Conservation (phyloP, 805 yeast species). For the Wickerhamiella azymoides region DNA sequence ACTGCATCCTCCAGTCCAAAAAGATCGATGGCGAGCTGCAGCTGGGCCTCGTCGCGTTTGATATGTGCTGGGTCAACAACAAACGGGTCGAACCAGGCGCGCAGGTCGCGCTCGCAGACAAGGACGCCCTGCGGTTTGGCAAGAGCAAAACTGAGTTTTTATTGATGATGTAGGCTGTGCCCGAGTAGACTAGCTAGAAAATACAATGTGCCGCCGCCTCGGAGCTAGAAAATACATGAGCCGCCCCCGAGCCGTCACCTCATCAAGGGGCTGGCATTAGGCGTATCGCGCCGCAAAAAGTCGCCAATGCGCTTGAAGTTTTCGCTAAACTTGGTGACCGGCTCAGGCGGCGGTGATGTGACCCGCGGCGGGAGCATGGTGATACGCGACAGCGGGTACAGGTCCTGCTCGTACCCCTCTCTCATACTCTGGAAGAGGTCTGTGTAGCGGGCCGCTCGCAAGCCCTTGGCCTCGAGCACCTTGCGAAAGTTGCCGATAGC, state of each 20-base stretch:
- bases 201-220: not conserved
- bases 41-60: conserved; percentile 32
- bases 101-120: conserved; percentile 29
- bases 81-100: conserved; percentile 27
- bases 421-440: conserved; percentile 16
- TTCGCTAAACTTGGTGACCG: conserved; percentile 7
- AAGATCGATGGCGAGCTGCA: conserved; percentile 11
- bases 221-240: too few species aligned
- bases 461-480: conserved; percentile 49
- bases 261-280: conserved; percentile 4
- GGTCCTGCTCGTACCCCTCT: conserved; percentile 11
- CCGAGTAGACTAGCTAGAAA: not conserved
- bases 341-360: not conserved
- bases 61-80: conserved; percentile 31
- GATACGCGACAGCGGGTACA: conserved; percentile 11
- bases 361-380: not conserved
- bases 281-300: conserved; percentile 7
- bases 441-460: conserved; percentile 20
- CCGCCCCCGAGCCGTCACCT: not conserved
- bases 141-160: conserved; percentile 5
- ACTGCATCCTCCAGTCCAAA: conserved; percentile 32
- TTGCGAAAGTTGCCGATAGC: conserved; percentile 50
- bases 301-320: conserved; percentile 9
- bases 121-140: conserved; percentile 30
- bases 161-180: conserved; percentile 7